These are phyloP conservation scores for Cyclanthera cordifolia DNA, from an alignment of 306 rosid genomes.

Conservation along the genomic window DNA sequence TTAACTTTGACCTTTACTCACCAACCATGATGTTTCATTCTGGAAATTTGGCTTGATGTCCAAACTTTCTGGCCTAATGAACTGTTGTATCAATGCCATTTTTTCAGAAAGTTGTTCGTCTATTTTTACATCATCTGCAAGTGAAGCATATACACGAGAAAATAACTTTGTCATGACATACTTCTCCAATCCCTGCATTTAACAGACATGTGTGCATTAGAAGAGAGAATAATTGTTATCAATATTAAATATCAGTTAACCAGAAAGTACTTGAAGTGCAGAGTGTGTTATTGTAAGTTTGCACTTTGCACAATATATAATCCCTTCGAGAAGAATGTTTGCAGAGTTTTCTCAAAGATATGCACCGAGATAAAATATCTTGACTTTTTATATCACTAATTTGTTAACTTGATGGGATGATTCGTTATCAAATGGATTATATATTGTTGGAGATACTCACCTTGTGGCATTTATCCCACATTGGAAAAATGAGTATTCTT, in stretches of 20 bases:
- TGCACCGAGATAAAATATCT: not conserved
- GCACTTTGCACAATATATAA: not conserved
- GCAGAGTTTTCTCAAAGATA: not conserved
- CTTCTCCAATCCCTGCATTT: conserved; percentile 92
- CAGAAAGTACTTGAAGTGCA: not conserved
- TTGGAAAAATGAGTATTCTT: no score
- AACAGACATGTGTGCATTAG: conserved; percentile 11
- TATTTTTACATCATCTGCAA: conserved; percentile 68
- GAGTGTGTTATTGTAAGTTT: not conserved
- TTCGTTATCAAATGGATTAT: not conserved
- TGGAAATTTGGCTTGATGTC: conserved; percentile 72
- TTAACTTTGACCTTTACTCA: conserved; percentile 33
- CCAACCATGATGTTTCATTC: conserved; percentile 95
- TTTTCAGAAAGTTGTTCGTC: conserved; percentile 73
- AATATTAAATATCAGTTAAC: not conserved
- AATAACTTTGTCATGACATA: conserved; percentile 97
- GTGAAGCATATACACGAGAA: conserved; percentile 82
- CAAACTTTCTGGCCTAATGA: conserved; percentile 83
- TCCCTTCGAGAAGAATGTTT: not conserved
- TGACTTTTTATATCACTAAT: not conserved
- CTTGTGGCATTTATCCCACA: no score
- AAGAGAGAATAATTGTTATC: not conserved
- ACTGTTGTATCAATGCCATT: conserved; percentile 83
- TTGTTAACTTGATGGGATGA: not conserved
- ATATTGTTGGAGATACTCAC: no score